Percentiles rank a stretch among this genome's conserved stretches.
Conservation (phyloP, 2,329 filamentous ascomycete species). For the Pyrenophora graminea region DNA sequence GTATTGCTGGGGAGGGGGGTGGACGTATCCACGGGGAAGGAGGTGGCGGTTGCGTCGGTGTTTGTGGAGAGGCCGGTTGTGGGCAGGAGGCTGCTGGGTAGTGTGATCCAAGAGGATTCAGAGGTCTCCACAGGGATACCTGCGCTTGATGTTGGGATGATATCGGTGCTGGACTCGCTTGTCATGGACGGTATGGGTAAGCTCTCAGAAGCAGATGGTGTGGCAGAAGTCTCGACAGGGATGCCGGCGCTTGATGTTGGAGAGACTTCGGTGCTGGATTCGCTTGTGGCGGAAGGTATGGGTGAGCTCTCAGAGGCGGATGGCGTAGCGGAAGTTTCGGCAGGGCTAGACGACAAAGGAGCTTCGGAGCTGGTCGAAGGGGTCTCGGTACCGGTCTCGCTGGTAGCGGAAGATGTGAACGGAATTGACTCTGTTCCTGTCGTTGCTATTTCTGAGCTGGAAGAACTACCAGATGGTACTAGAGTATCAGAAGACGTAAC, state of each 20-base stretch:
- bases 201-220: too few species aligned
- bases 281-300: neutral
- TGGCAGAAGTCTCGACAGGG: too few species aligned
- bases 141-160: too few species aligned
- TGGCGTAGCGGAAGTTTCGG: neutral
- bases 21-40: conserved; percentile 3
- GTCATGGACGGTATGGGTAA: too few species aligned
- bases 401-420: neutral
- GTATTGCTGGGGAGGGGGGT: neutral
- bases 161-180: too few species aligned
- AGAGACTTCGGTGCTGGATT: too few species aligned
- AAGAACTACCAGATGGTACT: neutral
- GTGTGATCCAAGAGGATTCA: neutral
- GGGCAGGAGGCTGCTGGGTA: neutral
- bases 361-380: too few species aligned
- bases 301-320: neutral
- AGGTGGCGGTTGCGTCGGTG: conserved; percentile 10
- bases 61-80: neutral
- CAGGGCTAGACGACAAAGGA: too few species aligned
- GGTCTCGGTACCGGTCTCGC: too few species aligned
- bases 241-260: too few species aligned
- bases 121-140: neutral
- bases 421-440: neutral
- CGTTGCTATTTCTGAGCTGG: neutral
- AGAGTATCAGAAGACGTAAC: neutral